Evolutionary conservation across 257 asterid genomes (phyloP), one percentile per base, ranked within the genome.

Genomic region (Agastache rugosa): DNA sequence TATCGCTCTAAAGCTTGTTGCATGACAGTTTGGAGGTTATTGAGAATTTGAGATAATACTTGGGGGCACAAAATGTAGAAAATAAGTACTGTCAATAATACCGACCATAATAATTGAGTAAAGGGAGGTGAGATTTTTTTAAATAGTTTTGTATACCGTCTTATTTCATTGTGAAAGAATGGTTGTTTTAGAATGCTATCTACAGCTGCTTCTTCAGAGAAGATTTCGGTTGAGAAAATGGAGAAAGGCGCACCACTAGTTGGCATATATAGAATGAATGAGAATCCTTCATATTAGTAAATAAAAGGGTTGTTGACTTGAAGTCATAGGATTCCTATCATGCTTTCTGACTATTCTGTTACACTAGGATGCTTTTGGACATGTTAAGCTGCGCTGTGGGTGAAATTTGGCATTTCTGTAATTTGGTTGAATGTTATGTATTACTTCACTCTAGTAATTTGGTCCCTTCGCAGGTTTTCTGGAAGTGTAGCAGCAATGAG

Each of bases 401-500:
- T 6, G 41, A 73, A 58, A 37, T 35, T 64, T 60, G 47, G 35
- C 74, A 50, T 50, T 74, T 55, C 63, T 17, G 29, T 19, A 37
- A 48, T 11, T 67, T 17, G 23, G 27, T 69, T 48, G 64, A 77
- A 51, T n/a, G 66, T 73, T 81, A 14, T 14, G 23, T 15, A 51
- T 22, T 25, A 12, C 31, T 75, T 63, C 31, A 41, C 50, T 47
- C 50, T 25, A 9, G 0, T 27, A 66, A 35, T 78, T 78, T 75
- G 70, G 60, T 78, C 72, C 76, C 58, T 65, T 77, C 83, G 86
- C 88, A 95, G 99, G 87, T 95, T 90, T 85, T 92, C 97, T 62
- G 93, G 98, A 65, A 92, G 96, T 74, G 89, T 95, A 61, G 98
- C 99, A 63, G 91, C 92, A 73, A 95, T 92, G 99, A 95, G 99